Evolutionary conservation across 495 filamentous ascomycete species (phyloP).

Genomic region (Penicillium desertorum): DNA sequence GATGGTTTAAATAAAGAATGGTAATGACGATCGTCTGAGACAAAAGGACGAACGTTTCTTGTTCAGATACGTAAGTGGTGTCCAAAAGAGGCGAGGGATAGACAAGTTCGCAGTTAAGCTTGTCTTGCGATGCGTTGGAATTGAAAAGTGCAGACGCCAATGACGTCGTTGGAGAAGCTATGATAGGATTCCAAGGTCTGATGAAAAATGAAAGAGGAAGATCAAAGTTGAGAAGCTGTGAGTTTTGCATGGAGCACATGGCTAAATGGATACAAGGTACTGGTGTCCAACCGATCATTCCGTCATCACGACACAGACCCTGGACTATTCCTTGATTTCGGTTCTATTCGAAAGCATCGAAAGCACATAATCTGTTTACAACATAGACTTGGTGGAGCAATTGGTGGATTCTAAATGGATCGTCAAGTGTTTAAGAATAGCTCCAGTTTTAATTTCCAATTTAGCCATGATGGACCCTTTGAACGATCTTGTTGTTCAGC

Average conservation of each 20-base stretch:
- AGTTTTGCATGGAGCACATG: neutral
- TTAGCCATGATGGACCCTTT: neutral
- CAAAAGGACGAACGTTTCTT: neutral
- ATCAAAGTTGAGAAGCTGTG: neutral
- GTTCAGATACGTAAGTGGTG: constrained; percentile 12
- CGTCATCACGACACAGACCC: constrained; percentile 9
- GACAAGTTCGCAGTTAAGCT: constrained; percentile 9
- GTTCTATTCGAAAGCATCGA: neutral
- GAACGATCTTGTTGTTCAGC: neutral
- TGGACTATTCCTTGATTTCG: constrained; percentile 12
- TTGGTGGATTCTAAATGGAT: neutral
- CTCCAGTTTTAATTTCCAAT: neutral
- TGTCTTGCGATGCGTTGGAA: neutral
- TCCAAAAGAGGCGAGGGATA: constrained; percentile 7
- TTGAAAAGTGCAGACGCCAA: neutral
- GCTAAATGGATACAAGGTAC: constrained; percentile 1
- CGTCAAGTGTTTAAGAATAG: neutral
- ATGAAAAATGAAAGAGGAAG: neutral
- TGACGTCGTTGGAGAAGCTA: constrained; percentile 12
- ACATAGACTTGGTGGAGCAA: neutral
- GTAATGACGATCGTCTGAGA: constrained; percentile 4
- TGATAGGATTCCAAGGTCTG: constrained; percentile 8
- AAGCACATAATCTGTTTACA: neutral
- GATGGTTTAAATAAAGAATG: constrained; percentile 16
- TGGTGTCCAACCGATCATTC: constrained; percentile 4